phyloP scores from a whole-genome alignment of 2,329 filamentous ascomycete species.

The Elsinoe perseae region DNA sequence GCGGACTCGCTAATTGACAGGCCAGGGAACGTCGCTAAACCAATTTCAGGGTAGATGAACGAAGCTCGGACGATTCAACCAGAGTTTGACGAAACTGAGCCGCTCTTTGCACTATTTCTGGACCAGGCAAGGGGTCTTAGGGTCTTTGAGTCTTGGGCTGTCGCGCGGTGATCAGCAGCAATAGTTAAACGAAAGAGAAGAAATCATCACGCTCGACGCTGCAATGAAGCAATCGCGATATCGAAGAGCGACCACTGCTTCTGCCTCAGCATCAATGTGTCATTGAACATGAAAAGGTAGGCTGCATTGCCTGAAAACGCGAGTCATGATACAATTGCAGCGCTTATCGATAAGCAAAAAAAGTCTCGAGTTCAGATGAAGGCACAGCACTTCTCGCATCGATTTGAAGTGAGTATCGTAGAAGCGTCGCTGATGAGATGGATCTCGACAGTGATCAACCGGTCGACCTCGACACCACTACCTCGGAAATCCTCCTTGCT shows the following conservation, averaged over 20 bases:
- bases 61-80: background rate
- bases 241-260: no score
- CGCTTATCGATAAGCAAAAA: slow-evolving; percentile 3
- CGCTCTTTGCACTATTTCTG: background rate
- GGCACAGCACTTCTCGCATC: no score
- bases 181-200: no score
- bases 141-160: no score
- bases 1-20: background rate
- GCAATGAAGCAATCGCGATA: no score
- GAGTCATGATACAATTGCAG: background rate
- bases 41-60: background rate
- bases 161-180: no score
- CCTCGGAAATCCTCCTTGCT: slow-evolving; percentile 57
- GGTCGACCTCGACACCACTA: slow-evolving; percentile 38
- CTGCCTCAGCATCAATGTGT: no score
- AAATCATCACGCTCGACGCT: no score
- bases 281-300: no score
- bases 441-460: slow-evolving; percentile 21
- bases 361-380: background rate
- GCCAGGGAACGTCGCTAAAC: background rate
- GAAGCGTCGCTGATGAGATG: background rate
- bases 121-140: background rate
- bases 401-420: no score
- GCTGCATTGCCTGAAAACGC: no score
- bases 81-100: background rate